Evolutionary conservation across 768 basidiomycete species (phyloP).

Genomic region (Pholiota microspora): DNA sequence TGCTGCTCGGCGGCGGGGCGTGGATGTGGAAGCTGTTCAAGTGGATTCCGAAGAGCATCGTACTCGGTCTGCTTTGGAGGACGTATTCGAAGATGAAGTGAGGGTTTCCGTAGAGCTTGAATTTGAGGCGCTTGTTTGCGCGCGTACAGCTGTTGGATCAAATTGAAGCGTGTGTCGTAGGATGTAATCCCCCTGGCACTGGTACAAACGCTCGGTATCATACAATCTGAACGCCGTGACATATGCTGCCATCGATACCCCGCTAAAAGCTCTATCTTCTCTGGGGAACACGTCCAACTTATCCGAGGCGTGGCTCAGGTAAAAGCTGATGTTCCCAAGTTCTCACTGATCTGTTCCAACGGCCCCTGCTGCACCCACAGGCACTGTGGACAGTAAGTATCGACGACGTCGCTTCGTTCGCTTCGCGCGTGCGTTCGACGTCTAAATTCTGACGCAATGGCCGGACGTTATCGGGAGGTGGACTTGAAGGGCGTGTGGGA

Average conservation of each 20-base stretch:
- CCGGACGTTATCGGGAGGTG: neutral
- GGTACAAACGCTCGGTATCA: neutral
- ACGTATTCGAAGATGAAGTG: slow-evolving; percentile 32
- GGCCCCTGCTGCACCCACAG: no score
- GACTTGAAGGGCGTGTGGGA: no score
- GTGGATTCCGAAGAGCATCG: slow-evolving; percentile 49
- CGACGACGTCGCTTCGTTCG: neutral
- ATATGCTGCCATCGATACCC: slow-evolving; percentile 1
- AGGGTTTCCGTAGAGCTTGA: neutral
- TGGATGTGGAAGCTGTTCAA: slow-evolving; percentile 41
- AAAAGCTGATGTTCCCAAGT: no score
- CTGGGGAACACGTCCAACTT: neutral
- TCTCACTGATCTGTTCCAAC: no score
- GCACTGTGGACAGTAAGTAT: no score
- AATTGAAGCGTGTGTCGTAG: neutral
- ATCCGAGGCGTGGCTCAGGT: no score
- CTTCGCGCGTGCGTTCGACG: no score
- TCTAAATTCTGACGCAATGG: neutral
- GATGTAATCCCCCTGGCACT: neutral
- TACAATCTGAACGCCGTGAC: neutral
- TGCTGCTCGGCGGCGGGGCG: slow-evolving; percentile 46
- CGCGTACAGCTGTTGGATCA: neutral
- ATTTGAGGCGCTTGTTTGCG: no score
- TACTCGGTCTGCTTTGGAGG: slow-evolving; percentile 43
- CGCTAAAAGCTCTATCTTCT: neutral